Conservation (phyloP, 176 grass and related monocot genomes). For the Microstegium vimineum region DNA sequence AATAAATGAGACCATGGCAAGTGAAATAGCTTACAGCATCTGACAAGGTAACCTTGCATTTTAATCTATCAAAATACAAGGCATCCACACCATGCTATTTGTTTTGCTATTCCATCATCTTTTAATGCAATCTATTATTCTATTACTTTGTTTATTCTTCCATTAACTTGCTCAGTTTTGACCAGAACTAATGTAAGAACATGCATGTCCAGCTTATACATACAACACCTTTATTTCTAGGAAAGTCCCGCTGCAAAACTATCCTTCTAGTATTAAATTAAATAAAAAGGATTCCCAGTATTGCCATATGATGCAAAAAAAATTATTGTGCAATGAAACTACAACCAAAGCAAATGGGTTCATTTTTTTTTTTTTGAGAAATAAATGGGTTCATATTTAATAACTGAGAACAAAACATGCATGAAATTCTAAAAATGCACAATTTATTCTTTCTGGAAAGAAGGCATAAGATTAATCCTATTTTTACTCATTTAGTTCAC, state of each 20-base stretch:
- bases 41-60: constrained; percentile 9
- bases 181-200: neutral
- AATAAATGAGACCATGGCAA: neutral
- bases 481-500: neutral
- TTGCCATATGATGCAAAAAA: neutral
- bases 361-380: too few relatives aligned
- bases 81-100: neutral
- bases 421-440: neutral
- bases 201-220: neutral
- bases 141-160: neutral
- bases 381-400: neutral
- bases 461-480: neutral
- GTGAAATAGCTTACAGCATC: constrained; percentile 11
- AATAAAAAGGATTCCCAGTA: constrained; percentile 11
- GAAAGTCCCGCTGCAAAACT: neutral
- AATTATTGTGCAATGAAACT: constrained; percentile 12
- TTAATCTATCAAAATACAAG: neutral
- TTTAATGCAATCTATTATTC: neutral
- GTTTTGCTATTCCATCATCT: neutral
- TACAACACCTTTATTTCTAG: neutral
- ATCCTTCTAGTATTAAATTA: constrained; percentile 2
- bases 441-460: neutral
- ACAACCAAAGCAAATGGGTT: neutral
- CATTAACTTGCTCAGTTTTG: neutral
- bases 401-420: constrained; percentile 15